These are phyloP conservation scores for Colletotrichum brevisporum DNA, from an alignment of 2,329 filamentous ascomycete species.

Conservation along the genomic window DNA sequence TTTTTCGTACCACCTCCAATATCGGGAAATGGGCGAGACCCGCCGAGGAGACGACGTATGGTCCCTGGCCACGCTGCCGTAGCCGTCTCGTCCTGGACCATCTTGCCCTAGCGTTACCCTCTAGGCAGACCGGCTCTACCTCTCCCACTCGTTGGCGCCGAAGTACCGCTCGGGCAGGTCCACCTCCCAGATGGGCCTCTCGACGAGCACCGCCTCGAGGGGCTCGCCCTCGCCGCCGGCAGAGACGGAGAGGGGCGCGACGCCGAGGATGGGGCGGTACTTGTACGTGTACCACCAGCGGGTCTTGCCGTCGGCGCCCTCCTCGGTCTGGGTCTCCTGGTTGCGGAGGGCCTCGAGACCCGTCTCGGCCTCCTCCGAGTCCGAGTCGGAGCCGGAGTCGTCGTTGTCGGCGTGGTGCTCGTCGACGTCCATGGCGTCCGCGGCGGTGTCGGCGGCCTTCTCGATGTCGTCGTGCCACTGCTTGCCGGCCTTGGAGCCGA, in stretches of 20 bases:
- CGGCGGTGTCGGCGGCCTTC: conserved; percentile 50
- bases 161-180: conserved; percentile 81
- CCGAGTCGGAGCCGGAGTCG: conserved; percentile 3
- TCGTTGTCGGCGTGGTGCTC: too few relatives aligned
- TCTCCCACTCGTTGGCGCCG: conserved; percentile 68
- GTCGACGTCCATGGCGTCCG: conserved; percentile 51
- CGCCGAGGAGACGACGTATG: neutral
- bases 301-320: conserved; percentile 44
- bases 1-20: neutral
- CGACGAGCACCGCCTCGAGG: conserved; percentile 88
- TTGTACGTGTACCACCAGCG: conserved; percentile 88
- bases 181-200: conserved; percentile 87
- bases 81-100: too few relatives aligned
- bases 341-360: conserved; percentile 53
- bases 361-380: conserved; percentile 53
- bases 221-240: conserved; percentile 41
- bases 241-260: conserved; percentile 59
- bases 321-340: conserved; percentile 41
- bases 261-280: conserved; percentile 92
- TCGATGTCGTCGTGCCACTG: conserved; percentile 48
- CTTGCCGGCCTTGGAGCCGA: conserved; percentile 55
- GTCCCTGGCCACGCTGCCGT: too few relatives aligned
- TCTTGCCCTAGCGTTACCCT: too few relatives aligned
- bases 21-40: neutral
- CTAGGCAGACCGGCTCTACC: conserved; percentile 7